Percentiles rank a stretch among this genome's conserved stretches.
Evolutionary conservation across 1,284 basidiomycete species (phyloP).

Genomic region (Pseudozyma hubeiensis): DNA sequence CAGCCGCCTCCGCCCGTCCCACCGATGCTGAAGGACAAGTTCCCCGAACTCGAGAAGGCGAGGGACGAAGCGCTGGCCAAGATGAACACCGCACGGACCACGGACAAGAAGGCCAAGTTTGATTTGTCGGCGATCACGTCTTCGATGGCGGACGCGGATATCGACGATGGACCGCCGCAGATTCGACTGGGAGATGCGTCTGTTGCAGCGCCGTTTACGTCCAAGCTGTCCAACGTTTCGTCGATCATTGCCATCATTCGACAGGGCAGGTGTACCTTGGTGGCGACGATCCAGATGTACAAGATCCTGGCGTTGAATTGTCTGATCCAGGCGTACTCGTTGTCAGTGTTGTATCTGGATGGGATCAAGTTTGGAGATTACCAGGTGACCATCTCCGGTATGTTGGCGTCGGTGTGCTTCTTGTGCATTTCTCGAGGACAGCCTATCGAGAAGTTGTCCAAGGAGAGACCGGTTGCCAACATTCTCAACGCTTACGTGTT

Average conservation of each 20-base stretch:
- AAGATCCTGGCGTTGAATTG: conserved; percentile 68
- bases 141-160: conserved; percentile 61
- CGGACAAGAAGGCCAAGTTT: conserved; percentile 62
- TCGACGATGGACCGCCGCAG: conserved; percentile 68
- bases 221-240: conserved; percentile 61
- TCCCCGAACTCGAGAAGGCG: conserved; percentile 65
- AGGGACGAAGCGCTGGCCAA: conserved; percentile 60
- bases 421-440: conserved; percentile 65
- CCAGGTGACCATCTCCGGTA: conserved; percentile 65
- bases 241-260: conserved; percentile 63
- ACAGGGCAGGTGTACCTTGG: conserved; percentile 66
- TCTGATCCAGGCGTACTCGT: conserved; percentile 65
- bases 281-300: conserved; percentile 68
- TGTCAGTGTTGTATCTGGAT: conserved; percentile 64
- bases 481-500: conserved; percentile 66
- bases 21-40: conserved; percentile 56
- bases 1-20: conserved; percentile 66
- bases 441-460: conserved; percentile 62
- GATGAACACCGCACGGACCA: conserved; percentile 50
- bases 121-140: conserved; percentile 63
- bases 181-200: conserved; percentile 67
- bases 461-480: conserved; percentile 64
- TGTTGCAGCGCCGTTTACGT: conserved; percentile 67
- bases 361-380: conserved; percentile 68
- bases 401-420: conserved; percentile 65